These are phyloP conservation scores for Leishmania aethiopica DNA, from an alignment of 208 protist genomes.

Conservation along the genomic window DNA sequence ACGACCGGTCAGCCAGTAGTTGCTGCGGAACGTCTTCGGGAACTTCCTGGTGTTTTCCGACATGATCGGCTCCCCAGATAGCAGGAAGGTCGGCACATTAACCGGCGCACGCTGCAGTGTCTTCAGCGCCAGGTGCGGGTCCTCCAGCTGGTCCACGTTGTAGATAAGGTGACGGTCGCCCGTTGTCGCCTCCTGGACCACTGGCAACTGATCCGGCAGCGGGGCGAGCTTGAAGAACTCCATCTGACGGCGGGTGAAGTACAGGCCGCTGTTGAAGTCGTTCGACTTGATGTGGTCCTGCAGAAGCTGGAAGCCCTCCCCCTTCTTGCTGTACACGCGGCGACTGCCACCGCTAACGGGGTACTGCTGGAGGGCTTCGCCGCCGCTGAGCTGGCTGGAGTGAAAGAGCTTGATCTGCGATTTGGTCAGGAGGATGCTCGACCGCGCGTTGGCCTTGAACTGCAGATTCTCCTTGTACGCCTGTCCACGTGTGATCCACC, in stretches of 20 bases:
- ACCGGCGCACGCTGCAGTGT: conserved; percentile 80
- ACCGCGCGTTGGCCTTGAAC: conserved; percentile 71
- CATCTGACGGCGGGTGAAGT: conserved; percentile 86
- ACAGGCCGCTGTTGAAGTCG: conserved; percentile 87
- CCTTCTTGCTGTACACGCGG: conserved; percentile 72
- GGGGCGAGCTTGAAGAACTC: conserved; percentile 84
- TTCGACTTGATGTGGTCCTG: conserved; percentile 81
- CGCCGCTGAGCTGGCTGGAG: conserved; percentile 76
- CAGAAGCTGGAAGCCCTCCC: conserved; percentile 57
- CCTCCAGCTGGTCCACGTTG: conserved; percentile 89
- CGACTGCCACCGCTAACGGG: conserved; percentile 82
- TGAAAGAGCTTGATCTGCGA: conserved; percentile 74
- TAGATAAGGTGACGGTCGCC: conserved; percentile 84
- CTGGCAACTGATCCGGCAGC: conserved; percentile 60
- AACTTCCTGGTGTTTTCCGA: conserved; percentile 75
- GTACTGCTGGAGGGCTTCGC: conserved; percentile 71
- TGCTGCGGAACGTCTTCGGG: conserved; percentile 74
- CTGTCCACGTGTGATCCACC: conserved; percentile 80
- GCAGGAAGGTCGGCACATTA: conserved; percentile 80
- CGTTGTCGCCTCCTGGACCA: conserved; percentile 67
- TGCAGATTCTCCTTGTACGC: conserved; percentile 83
- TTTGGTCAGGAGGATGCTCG: conserved; percentile 76
- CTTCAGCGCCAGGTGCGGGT: conserved; percentile 81
- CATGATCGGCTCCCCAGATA: conserved; percentile 83
- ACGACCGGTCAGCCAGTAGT: conserved; percentile 88